These are phyloP conservation scores for Teratosphaeria viscida DNA, from an alignment of 2,329 filamentous ascomycete genomes.

Conservation along the genomic window DNA sequence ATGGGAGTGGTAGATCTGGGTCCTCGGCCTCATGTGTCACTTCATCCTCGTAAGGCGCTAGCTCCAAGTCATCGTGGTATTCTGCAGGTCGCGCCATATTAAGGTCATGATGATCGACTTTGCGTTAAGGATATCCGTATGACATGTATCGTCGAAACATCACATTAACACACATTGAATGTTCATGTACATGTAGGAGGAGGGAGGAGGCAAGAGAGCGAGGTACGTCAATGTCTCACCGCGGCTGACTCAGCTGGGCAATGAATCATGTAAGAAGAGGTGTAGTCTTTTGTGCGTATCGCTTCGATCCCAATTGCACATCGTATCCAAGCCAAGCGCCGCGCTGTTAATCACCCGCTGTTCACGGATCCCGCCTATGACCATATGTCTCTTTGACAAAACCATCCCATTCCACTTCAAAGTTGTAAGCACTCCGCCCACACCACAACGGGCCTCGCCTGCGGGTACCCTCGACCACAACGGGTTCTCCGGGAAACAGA, in stretches of 20 bases:
- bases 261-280: neutral
- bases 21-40: neutral
- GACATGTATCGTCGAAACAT: neutral
- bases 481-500: slow-evolving; percentile 14
- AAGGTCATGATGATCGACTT: neutral
- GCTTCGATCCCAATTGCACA: neutral
- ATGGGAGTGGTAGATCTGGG: neutral
- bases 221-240: neutral
- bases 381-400: slow-evolving; percentile 4
- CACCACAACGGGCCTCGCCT: slow-evolving; percentile 3
- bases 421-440: slow-evolving; percentile 8
- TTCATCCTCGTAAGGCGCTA: neutral
- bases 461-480: slow-evolving; percentile 19
- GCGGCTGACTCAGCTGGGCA: neutral
- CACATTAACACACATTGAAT: too few species aligned
- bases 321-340: neutral
- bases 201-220: too few species aligned
- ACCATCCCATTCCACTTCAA: slow-evolving; percentile 4
- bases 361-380: neutral
- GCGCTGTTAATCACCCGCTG: neutral
- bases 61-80: neutral
- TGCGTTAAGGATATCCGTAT: neutral
- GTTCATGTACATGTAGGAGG: neutral
- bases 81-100: neutral
- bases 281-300: neutral